These are phyloP conservation scores for Nematodospora anomalae DNA, from an alignment of 1,139 yeast genomes.

Conservation along the genomic window DNA sequence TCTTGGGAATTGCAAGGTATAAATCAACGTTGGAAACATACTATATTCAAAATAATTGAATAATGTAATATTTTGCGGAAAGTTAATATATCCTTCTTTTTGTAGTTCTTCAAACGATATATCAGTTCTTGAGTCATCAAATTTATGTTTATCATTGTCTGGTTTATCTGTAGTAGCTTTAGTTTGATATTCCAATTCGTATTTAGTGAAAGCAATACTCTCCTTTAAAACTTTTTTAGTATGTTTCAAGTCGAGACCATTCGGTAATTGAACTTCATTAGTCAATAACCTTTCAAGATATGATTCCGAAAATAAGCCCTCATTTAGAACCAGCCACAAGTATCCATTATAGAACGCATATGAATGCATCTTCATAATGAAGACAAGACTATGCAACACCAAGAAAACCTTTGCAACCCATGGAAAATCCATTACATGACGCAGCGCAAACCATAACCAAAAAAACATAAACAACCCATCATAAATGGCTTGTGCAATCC, in stretches of 20 bases:
- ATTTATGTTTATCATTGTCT: constrained; percentile 15
- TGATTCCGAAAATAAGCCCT: constrained; percentile 49
- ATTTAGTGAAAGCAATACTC: constrained; percentile 61
- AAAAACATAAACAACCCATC: constrained; percentile 53
- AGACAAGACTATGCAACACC: constrained; percentile 77
- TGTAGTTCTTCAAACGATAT: constrained; percentile 22
- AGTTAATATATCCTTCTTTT: constrained; percentile 32
- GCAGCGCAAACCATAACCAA: constrained; percentile 54
- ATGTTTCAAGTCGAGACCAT: constrained; percentile 26
- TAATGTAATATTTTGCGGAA: constrained; percentile 72
- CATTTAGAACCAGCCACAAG: constrained; percentile 65
- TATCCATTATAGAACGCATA: constrained; percentile 89
- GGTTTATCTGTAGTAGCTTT: constrained; percentile 20
- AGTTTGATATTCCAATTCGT: constrained; percentile 57
- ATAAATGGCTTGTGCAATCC: constrained; percentile 56
- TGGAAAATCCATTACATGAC: constrained; percentile 48
- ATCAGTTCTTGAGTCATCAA: constrained; percentile 13
- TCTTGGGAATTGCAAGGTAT: constrained; percentile 77
- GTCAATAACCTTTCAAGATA: constrained; percentile 25
- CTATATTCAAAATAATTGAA: constrained; percentile 70
- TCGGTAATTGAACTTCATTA: constrained; percentile 18
- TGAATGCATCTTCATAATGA: constrained; percentile 91
- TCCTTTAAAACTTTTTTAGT: constrained; percentile 33
- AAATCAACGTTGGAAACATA: constrained; percentile 90
- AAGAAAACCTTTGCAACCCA: constrained; percentile 90